These are phyloP conservation scores for Pelargonium cotyledonis DNA, from an alignment of 441 rosid genomes.

Conservation along the genomic window DNA sequence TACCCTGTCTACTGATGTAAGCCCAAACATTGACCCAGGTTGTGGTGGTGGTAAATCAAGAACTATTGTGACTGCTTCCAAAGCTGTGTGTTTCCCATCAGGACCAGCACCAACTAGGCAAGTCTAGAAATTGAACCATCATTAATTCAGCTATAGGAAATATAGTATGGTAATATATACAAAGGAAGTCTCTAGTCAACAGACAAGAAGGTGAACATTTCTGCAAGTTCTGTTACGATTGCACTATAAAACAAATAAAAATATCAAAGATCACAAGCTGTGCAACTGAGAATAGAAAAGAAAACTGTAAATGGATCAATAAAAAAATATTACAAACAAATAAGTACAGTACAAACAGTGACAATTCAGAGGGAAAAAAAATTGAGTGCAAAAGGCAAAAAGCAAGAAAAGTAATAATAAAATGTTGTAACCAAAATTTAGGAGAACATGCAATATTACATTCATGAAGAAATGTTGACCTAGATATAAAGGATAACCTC, in stretches of 20 bases:
- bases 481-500: not conserved
- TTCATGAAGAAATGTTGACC: not conserved
- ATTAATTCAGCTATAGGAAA: conserved; percentile 13
- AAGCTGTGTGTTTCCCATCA: conserved; percentile 94
- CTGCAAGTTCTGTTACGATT: not conserved
- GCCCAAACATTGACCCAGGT: conserved; percentile 91
- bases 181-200: not conserved
- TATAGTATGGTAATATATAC: not conserved
- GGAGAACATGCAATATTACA: not conserved
- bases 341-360: not conserved
- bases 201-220: conserved; percentile 11
- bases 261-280: not conserved
- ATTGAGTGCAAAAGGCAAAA: not conserved
- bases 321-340: not conserved
- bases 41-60: conserved; percentile 99
- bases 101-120: conserved; percentile 99
- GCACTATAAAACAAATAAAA: not conserved
- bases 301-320: not conserved
- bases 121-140: conserved; percentile 44
- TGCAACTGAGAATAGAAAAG: not conserved
- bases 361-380: too few species aligned
- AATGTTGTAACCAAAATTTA: not conserved
- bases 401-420: not conserved
- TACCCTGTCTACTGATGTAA: conserved; percentile 88
- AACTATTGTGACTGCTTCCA: conserved; percentile 99